Evolutionary conservation across 2,329 filamentous ascomycete genomes (phyloP).

Genomic region (Fusarium verticillioides): DNA sequence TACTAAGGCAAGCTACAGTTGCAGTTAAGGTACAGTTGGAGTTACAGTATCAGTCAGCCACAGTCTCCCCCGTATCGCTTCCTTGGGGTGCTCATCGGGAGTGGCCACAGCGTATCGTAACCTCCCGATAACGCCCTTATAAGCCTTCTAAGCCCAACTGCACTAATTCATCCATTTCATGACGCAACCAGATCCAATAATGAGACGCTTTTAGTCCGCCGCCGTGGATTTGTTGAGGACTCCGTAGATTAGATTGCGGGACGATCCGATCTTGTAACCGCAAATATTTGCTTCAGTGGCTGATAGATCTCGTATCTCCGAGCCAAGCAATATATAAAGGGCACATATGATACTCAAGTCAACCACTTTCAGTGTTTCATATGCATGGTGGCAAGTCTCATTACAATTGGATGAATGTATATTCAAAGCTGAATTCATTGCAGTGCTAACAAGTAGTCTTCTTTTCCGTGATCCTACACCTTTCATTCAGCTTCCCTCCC

Average conservation of each 20-base stretch:
- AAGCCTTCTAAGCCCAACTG: constrained; percentile 8
- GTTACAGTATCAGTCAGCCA: constrained; percentile 4
- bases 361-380: not conserved
- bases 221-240: constrained; percentile 4
- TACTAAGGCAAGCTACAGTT: constrained; percentile 1
- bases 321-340: not conserved
- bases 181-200: constrained; percentile 31
- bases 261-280: not conserved
- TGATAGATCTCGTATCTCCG: not conserved
- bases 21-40: not conserved
- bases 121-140: constrained; percentile 31
- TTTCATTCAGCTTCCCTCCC: constrained; percentile 3
- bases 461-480: constrained; percentile 12
- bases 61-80: not conserved
- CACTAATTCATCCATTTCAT: constrained; percentile 29
- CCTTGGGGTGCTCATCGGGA: constrained; percentile 11
- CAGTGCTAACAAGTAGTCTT: constrained; percentile 6
- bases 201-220: not conserved
- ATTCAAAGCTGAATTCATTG: not conserved
- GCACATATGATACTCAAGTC: not conserved
- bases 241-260: not conserved
- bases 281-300: not conserved
- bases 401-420: constrained; percentile 19
- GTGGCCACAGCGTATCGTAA: constrained; percentile 35
- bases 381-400: constrained; percentile 12